Evolutionary conservation across 495 filamentous ascomycete species (phyloP).

Genomic region (Evernia prunastri): DNA sequence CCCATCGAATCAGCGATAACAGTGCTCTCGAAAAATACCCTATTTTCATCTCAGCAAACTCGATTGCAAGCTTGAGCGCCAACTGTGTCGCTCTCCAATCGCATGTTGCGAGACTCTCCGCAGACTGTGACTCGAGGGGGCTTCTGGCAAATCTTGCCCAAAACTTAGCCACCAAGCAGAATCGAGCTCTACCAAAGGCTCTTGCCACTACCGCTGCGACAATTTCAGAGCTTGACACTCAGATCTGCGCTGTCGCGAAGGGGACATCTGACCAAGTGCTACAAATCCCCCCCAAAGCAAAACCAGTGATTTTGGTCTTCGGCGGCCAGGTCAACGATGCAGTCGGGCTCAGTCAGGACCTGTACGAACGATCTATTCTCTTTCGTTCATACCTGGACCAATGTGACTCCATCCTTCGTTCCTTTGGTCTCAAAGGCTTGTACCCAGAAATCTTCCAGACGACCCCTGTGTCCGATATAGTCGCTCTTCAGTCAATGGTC

Average conservation of each 20-base stretch:
- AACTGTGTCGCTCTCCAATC: background rate
- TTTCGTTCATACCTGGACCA: constrained; percentile 35
- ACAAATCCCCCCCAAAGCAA: too few species aligned
- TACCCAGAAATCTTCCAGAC: constrained; percentile 46
- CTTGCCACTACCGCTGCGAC: background rate
- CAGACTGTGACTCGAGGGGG: too few species aligned
- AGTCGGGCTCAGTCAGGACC: constrained; percentile 24
- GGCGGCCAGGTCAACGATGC: constrained; percentile 30
- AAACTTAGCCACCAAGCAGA: background rate
- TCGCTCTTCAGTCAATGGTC: constrained; percentile 39
- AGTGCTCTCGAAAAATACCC: too few species aligned
- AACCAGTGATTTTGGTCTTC: constrained; percentile 32
- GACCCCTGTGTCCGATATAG: constrained; percentile 34
- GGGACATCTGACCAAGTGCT: too few species aligned
- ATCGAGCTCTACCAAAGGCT: background rate
- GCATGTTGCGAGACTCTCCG: too few species aligned
- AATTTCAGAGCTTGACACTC: background rate
- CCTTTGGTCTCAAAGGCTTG: constrained; percentile 25
- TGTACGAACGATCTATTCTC: constrained; percentile 31
- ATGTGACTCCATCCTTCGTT: constrained; percentile 31
- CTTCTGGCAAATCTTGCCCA: background rate
- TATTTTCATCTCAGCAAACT: constrained; percentile 38
- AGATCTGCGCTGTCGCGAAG: background rate
- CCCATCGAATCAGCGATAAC: background rate
- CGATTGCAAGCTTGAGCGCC: constrained; percentile 23